Conservation (phyloP, 2,329 filamentous ascomycete species). For the Metarhizium brunneum region DNA sequence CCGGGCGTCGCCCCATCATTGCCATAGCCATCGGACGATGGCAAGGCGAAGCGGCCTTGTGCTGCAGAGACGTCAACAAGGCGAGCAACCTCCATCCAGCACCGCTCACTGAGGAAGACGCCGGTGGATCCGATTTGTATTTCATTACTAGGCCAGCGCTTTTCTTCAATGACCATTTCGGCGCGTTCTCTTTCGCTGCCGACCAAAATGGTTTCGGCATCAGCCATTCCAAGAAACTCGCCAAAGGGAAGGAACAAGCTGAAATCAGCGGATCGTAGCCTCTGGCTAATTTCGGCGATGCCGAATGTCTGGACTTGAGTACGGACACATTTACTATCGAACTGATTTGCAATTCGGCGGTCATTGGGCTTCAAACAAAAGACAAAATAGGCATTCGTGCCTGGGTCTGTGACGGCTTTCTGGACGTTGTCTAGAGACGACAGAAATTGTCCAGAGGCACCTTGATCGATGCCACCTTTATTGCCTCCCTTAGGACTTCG, state of each 20-base stretch:
- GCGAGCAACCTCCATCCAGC: conserved; percentile 85
- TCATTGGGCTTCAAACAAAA: conserved; percentile 98
- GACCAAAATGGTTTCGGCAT: conserved; percentile 75
- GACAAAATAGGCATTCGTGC: conserved; percentile 89
- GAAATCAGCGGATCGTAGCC: conserved; percentile 87
- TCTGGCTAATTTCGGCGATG: conserved; percentile 92
- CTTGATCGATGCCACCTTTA: conserved; percentile 51
- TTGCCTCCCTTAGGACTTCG: conserved; percentile 28
- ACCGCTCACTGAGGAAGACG: conserved; percentile 89
- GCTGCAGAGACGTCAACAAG: conserved; percentile 54
- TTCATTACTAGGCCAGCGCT: conserved; percentile 87
- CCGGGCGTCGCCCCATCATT: conserved; percentile 53
- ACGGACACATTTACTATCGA: conserved; percentile 96
- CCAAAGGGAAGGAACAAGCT: conserved; percentile 92
- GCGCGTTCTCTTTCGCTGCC: conserved; percentile 89
- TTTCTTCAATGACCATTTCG: conserved; percentile 84
- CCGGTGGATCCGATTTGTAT: conserved; percentile 85
- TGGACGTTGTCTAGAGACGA: conserved; percentile 84
- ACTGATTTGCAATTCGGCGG: conserved; percentile 92
- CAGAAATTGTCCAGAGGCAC: conserved; percentile 87
- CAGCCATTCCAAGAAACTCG: conserved; percentile 84
- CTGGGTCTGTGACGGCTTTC: conserved; percentile 70
- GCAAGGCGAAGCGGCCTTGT: conserved; percentile 25
- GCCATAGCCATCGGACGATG: conserved; percentile 54
- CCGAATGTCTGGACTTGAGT: conserved; percentile 92